Evolutionary conservation across 2,329 filamentous ascomycete genomes (phyloP).

Genomic region (Microascus cirrosus): DNA sequence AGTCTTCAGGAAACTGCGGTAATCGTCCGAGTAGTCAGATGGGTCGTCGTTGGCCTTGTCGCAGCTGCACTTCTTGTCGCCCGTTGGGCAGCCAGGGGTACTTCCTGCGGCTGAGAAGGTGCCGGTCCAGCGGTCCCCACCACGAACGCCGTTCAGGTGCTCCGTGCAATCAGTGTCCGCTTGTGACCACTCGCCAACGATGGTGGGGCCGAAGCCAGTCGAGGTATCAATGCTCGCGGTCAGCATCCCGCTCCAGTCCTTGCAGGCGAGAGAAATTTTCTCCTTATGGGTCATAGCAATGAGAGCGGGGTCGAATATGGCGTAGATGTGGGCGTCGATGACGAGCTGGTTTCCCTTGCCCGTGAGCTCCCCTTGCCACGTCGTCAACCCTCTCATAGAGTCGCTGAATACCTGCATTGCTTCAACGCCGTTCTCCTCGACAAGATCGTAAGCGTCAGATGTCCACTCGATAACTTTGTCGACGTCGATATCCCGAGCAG

Average conservation of each 20-base stretch:
- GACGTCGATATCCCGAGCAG: slow-evolving; percentile 68
- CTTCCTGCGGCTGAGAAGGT: slow-evolving; percentile 60
- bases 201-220: slow-evolving; percentile 82
- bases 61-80: slow-evolving; percentile 60
- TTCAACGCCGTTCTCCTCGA: slow-evolving; percentile 66
- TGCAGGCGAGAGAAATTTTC: slow-evolving; percentile 81
- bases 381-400: slow-evolving; percentile 81
- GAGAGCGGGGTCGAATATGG: slow-evolving; percentile 90
- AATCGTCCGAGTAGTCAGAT: slow-evolving; percentile 53
- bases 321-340: slow-evolving; percentile 96
- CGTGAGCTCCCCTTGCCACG: slow-evolving; percentile 80
- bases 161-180: slow-evolving; percentile 90
- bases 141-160: slow-evolving; percentile 80
- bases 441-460: slow-evolving; percentile 54
- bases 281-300: slow-evolving; percentile 70
- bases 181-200: slow-evolving; percentile 96
- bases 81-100: slow-evolving; percentile 51
- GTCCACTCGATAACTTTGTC: slow-evolving; percentile 71
- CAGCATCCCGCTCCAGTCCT: slow-evolving; percentile 75
- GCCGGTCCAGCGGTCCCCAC: slow-evolving; percentile 85
- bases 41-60: slow-evolving; percentile 64
- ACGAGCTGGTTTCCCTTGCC: slow-evolving; percentile 56
- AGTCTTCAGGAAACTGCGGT: slow-evolving; percentile 76
- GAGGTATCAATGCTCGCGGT: slow-evolving; percentile 57
- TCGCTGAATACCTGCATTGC: slow-evolving; percentile 78